Conservation (phyloP, 208 protist species). For the Angomonas deanei region DNA sequence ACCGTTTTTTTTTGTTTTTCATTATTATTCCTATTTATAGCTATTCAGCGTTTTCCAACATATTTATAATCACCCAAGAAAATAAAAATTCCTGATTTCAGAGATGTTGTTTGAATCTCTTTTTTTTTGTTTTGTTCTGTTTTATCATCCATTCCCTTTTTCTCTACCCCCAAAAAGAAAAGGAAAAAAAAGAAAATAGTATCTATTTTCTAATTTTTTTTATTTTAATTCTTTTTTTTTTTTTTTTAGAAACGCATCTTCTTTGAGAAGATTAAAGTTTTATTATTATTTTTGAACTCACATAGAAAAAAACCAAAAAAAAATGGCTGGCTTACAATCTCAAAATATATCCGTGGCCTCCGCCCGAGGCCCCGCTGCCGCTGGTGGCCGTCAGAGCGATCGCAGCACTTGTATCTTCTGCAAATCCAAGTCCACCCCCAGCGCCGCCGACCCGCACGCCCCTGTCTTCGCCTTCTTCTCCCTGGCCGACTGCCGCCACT, state of each 20-base stretch:
- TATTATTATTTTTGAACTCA: too few relatives aligned
- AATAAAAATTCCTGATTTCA: neutral
- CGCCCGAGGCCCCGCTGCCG: neutral
- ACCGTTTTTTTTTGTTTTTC: neutral
- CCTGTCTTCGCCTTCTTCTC: slow-evolving; percentile 87
- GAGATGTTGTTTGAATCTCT: neutral
- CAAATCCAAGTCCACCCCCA: slow-evolving; percentile 28
- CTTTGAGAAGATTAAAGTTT: too few relatives aligned
- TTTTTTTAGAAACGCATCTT: neutral
- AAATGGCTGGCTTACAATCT: slow-evolving; percentile 78
- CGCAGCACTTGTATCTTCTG: slow-evolving; percentile 66
- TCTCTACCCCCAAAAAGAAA: neutral
- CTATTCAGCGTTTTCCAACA: too few relatives aligned
- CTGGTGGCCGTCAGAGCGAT: slow-evolving; percentile 13
- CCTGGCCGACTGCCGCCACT: slow-evolving; percentile 85
- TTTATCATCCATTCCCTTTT: neutral
- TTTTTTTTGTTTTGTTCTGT: neutral
- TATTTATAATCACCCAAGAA: too few relatives aligned
- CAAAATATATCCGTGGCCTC: slow-evolving; percentile 77
- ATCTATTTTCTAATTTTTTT: neutral
- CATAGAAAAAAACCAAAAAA: neutral
- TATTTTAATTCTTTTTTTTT: too few relatives aligned
- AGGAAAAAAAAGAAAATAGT: neutral
- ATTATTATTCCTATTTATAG: neutral
- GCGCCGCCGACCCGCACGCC: slow-evolving; percentile 56